These are phyloP conservation scores for Trapa bicornis DNA, from an alignment of 345 rosid genomes.

Conservation along the genomic window DNA sequence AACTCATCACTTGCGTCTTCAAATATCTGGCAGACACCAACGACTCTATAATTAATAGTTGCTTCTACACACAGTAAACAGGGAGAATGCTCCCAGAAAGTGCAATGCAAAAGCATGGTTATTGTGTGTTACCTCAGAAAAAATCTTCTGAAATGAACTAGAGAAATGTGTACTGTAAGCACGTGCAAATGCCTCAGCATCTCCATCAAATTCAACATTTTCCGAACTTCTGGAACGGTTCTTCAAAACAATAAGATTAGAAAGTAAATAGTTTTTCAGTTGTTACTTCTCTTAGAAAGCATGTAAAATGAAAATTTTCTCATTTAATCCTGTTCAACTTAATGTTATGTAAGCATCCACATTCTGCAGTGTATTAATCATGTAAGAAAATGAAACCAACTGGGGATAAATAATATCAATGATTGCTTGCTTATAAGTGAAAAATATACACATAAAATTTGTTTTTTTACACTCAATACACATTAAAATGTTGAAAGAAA, in stretches of 20 bases:
- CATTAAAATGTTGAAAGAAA: background rate
- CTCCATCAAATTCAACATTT: constrained; percentile 36
- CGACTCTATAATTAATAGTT: background rate
- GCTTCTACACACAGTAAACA: background rate
- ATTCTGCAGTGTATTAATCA: background rate
- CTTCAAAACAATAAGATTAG: constrained; percentile 16
- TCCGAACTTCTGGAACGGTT: constrained; percentile 28
- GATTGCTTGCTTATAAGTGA: background rate
- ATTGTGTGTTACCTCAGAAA: constrained; percentile 53
- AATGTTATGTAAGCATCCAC: background rate
- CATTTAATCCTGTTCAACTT: background rate
- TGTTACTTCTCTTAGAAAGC: background rate
- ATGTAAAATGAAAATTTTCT: background rate
- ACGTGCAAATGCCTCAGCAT: constrained; percentile 41
- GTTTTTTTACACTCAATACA: too few relatives aligned
- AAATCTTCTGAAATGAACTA: constrained; percentile 70
- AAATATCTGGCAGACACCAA: constrained; percentile 48
- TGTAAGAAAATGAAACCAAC: background rate
- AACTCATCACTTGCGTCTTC: constrained; percentile 35
- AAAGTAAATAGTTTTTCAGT: background rate
- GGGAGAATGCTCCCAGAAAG: background rate
- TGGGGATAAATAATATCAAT: background rate
- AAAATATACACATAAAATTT: background rate
- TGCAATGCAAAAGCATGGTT: background rate
- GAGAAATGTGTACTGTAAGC: constrained; percentile 55